Conservation (phyloP, 345 rosid genomes). For the Ricinus communis region DNA sequence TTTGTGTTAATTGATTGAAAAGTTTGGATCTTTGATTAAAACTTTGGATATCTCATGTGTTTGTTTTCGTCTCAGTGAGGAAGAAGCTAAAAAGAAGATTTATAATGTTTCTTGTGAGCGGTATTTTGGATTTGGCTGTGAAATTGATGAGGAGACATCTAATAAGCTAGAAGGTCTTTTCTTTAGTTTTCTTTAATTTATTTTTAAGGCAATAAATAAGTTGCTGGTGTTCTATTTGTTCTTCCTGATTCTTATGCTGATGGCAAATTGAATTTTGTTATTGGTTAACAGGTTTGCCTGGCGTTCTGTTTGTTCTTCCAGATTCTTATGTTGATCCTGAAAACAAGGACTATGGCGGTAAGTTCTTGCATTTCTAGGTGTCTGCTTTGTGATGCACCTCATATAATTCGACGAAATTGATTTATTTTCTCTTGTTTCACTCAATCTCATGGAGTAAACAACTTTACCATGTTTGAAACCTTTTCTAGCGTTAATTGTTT, state of each 20-base stretch:
- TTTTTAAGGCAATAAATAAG: neutral
- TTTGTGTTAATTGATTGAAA: neutral
- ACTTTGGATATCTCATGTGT: neutral
- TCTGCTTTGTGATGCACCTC: neutral
- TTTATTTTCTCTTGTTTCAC: neutral
- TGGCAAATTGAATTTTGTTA: neutral
- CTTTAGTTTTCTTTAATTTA: neutral
- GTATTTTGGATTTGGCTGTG: conserved; percentile 92
- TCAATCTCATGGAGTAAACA: too few relatives aligned
- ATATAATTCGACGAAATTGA: neutral
- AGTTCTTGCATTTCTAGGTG: conserved; percentile 12
- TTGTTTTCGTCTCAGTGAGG: conserved; percentile 48
- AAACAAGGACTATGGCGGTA: conserved; percentile 93
- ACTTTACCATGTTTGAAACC: neutral
- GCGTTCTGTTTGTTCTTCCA: conserved; percentile 87
- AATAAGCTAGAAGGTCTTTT: conserved; percentile 79
- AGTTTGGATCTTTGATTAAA: neutral
- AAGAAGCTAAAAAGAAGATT: conserved; percentile 86
- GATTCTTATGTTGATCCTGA: conserved; percentile 94
- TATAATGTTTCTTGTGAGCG: conserved; percentile 97
- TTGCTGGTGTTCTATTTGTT: too few relatives aligned
- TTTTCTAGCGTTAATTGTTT: neutral
- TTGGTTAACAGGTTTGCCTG: conserved; percentile 62
- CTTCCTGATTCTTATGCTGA: too few relatives aligned
- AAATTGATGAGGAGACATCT: conserved; percentile 93